Conservation (phyloP, 306 rosid genomes). For the Pyrus pyrifolia region DNA sequence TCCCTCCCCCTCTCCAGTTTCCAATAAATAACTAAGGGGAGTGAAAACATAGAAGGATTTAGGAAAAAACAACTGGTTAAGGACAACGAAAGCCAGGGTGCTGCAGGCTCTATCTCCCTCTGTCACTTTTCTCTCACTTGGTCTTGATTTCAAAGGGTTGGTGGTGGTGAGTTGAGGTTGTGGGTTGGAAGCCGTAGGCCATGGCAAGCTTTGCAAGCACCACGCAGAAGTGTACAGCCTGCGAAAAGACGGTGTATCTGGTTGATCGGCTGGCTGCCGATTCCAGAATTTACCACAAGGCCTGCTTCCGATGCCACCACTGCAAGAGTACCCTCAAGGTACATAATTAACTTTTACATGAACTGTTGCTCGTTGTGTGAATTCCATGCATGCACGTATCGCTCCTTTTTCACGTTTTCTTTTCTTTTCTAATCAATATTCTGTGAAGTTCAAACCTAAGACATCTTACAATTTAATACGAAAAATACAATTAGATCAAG, state of each 20-base stretch:
- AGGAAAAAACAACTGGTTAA: not conserved
- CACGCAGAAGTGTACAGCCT: constrained; percentile 68
- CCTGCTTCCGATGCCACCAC: constrained; percentile 91
- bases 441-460: too few relatives aligned
- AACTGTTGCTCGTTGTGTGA: too few relatives aligned
- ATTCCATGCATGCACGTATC: not conserved
- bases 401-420: not conserved
- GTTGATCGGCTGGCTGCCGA: constrained; percentile 67
- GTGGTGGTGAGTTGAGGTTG: not conserved
- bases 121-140: not conserved
- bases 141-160: not conserved
- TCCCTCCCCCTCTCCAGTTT: not conserved
- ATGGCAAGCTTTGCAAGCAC: constrained; percentile 68
- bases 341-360: not conserved
- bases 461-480: too few relatives aligned
- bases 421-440: too few relatives aligned
- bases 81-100: not conserved
- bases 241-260: constrained; percentile 59
- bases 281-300: constrained; percentile 57
- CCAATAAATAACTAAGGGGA: constrained; percentile 3
- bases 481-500: too few relatives aligned
- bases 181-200: constrained; percentile 9
- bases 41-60: not conserved
- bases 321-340: constrained; percentile 77
- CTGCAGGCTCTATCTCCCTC: not conserved